Evolutionary conservation across 2,329 filamentous ascomycete genomes (phyloP).

Genomic region (Coccinonectria pachysandricola): DNA sequence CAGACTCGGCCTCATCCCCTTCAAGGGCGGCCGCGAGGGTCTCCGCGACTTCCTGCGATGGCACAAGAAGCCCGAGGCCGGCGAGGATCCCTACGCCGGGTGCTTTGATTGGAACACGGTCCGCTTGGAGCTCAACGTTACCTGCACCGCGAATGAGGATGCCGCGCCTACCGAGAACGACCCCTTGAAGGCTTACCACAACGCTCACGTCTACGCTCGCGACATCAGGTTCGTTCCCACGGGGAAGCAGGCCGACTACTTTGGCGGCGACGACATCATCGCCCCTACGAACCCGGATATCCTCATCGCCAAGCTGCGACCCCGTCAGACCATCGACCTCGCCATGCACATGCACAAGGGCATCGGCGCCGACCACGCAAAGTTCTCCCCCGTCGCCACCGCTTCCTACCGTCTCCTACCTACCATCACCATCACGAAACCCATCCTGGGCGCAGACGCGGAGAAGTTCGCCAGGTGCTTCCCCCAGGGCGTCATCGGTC

Average conservation of each 20-base stretch:
- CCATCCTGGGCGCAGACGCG: constrained; percentile 79
- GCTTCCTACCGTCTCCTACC: constrained; percentile 88
- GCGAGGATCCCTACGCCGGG: constrained; percentile 50
- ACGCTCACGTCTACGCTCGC: constrained; percentile 72
- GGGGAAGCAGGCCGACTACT: constrained; percentile 61
- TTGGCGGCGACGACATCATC: constrained; percentile 59
- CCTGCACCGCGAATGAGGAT: constrained; percentile 69
- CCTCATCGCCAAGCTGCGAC: constrained; percentile 84
- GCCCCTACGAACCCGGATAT: constrained; percentile 82
- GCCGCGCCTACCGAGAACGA: constrained; percentile 66
- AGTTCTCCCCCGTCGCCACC: constrained; percentile 93
- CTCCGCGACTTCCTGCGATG: constrained; percentile 70
- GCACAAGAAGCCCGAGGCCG: constrained; percentile 60
- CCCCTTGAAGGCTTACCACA: constrained; percentile 72
- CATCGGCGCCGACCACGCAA: constrained; percentile 86
- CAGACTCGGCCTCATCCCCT: constrained; percentile 80
- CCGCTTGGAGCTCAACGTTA: constrained; percentile 62
- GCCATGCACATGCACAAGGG: constrained; percentile 94
- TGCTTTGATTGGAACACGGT: constrained; percentile 79
- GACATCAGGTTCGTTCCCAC: constrained; percentile 69
- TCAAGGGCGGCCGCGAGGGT: constrained; percentile 68
- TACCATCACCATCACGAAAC: constrained; percentile 70
- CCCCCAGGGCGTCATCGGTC: constrained; percentile 72
- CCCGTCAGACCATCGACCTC: constrained; percentile 76
- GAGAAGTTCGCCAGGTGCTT: constrained; percentile 88